phyloP scores from a whole-genome alignment of 1,284 basidiomycete genomes.

The Sphagnurus paluster region DNA sequence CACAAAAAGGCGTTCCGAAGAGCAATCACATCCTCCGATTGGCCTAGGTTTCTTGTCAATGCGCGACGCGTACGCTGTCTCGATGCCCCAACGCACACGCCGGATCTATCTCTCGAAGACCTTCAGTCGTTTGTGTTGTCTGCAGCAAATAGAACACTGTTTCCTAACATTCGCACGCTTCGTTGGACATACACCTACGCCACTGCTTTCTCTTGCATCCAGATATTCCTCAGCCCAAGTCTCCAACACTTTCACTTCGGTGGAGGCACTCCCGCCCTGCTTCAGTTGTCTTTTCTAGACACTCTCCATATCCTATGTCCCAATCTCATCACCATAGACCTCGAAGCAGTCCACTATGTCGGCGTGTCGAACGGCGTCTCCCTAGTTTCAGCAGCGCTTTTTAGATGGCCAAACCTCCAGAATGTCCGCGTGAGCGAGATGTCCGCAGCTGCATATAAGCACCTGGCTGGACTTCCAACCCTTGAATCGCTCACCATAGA shows the following conservation, averaged over 20 bases:
- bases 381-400: not conserved
- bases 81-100: not conserved
- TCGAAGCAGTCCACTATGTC: not conserved
- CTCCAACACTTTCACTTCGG: not conserved
- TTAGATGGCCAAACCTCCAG: not conserved
- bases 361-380: not conserved
- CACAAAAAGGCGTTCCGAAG: constrained; percentile 1
- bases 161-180: constrained; percentile 4
- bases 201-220: not conserved
- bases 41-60: constrained; percentile 7
- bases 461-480: too few relatives aligned
- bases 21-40: constrained; percentile 1
- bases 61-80: not conserved
- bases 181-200: not conserved
- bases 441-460: too few relatives aligned
- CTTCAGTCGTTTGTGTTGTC: not conserved
- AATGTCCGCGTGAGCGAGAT: too few relatives aligned
- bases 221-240: constrained; percentile 1
- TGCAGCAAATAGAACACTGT: not conserved
- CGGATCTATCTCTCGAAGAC: not conserved
- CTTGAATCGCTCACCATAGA: too few relatives aligned
- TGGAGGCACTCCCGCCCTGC: not conserved
- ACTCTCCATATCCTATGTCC: not conserved
- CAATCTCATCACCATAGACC: not conserved
- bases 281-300: not conserved